Percentiles rank a stretch among this genome's conserved stretches.
Evolutionary conservation across 352 stramenopile species (phyloP).

Genomic region (Phytophthora brassicae): DNA sequence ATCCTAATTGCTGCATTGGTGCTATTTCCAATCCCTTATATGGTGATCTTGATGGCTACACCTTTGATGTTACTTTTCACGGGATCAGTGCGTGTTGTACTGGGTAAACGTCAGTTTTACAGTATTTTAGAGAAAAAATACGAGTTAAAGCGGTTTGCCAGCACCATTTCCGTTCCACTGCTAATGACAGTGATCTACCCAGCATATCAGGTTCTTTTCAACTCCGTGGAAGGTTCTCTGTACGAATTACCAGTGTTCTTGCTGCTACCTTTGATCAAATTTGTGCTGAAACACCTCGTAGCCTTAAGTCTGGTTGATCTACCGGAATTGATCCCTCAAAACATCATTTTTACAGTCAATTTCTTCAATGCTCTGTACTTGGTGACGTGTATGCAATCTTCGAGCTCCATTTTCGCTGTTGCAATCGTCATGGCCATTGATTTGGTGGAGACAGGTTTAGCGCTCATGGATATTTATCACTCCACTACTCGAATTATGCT

Average conservation of each 20-base stretch:
- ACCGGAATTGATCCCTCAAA: constrained; percentile 21
- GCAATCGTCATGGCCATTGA: constrained; percentile 13
- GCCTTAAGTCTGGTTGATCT: constrained; percentile 11
- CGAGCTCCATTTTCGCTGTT: constrained; percentile 7
- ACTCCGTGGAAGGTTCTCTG: background rate
- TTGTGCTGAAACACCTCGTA: constrained; percentile 29
- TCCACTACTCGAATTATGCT: constrained; percentile 11
- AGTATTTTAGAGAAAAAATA: constrained; percentile 4
- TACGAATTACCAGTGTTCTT: constrained; percentile 29
- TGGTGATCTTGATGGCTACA: constrained; percentile 9
- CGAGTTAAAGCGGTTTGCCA: constrained; percentile 10
- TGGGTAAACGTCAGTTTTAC: constrained; percentile 1
- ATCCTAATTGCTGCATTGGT: constrained; percentile 6
- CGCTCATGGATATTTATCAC: constrained; percentile 4
- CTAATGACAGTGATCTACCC: constrained; percentile 28
- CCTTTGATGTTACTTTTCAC: background rate
- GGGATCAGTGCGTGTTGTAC: background rate
- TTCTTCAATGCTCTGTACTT: constrained; percentile 38
- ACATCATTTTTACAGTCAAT: constrained; percentile 30
- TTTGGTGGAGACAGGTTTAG: background rate
- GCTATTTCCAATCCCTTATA: constrained; percentile 32
- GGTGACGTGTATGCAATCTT: constrained; percentile 26
- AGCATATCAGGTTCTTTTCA: constrained; percentile 27
- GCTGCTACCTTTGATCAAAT: constrained; percentile 25
- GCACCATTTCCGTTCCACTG: constrained; percentile 1